These are phyloP conservation scores for Penicillium concentricum DNA, from an alignment of 2,329 filamentous ascomycete genomes.

Conservation along the genomic window DNA sequence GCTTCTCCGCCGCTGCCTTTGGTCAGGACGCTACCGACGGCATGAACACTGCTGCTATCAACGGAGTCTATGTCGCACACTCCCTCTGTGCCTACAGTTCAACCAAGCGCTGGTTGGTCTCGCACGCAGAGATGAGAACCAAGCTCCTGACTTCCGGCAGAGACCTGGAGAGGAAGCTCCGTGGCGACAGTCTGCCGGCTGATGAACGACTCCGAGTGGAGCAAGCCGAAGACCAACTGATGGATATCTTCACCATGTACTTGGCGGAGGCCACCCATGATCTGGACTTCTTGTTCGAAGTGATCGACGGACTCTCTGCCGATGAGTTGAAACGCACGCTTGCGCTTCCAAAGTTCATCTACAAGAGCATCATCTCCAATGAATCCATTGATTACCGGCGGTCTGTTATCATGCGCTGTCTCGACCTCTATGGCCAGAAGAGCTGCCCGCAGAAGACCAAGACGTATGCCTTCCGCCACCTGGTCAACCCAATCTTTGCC, in stretches of 20 bases:
- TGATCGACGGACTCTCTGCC: conserved; percentile 80
- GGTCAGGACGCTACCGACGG: conserved; percentile 65
- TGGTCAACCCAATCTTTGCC: conserved; percentile 93
- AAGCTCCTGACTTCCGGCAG: conserved; percentile 66
- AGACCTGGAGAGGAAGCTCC: conserved; percentile 73
- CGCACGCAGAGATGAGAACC: conserved; percentile 57
- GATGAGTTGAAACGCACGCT: conserved; percentile 79
- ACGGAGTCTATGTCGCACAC: conserved; percentile 81
- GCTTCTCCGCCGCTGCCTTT: conserved; percentile 63
- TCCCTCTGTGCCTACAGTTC: conserved; percentile 69
- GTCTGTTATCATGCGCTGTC: conserved; percentile 74
- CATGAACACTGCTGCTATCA: conserved; percentile 76
- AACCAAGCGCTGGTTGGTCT: conserved; percentile 65
- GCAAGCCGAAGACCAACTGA: conserved; percentile 84
- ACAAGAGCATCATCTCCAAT: conserved; percentile 77
- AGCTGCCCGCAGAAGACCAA: conserved; percentile 84
- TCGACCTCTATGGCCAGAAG: conserved; percentile 81
- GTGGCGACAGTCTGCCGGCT: conserved; percentile 66
- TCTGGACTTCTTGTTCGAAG: conserved; percentile 76
- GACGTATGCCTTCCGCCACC: conserved; percentile 83
- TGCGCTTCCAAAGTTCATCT: conserved; percentile 77
- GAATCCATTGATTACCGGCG: conserved; percentile 85
- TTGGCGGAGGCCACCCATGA: conserved; percentile 72
- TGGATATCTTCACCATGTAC: conserved; percentile 79
- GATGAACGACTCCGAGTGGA: conserved; percentile 79